These are phyloP conservation scores for Colletotrichum plurivorum DNA, from an alignment of 2,329 filamentous ascomycete species.

Conservation along the genomic window DNA sequence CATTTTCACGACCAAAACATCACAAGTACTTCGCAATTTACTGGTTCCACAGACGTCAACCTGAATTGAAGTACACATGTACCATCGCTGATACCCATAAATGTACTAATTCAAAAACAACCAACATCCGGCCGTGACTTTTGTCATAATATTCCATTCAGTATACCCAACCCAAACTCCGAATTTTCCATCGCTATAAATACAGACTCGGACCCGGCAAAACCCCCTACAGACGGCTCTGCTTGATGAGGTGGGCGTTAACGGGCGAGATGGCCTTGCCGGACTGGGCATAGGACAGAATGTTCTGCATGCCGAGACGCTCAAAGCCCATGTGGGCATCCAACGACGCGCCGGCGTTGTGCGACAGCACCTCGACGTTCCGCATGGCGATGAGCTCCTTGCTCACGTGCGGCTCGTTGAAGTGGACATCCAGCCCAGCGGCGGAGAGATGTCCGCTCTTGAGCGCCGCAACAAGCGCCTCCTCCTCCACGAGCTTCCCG, in stretches of 20 bases:
- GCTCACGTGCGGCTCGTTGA: conserved; percentile 70
- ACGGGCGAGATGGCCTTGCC: conserved; percentile 34
- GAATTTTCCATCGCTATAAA: conserved; percentile 5
- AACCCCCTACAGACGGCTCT: conserved; percentile 25
- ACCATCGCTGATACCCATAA: too few species aligned
- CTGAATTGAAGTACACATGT: too few species aligned
- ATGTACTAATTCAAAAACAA: too few species aligned
- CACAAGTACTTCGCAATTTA: too few species aligned
- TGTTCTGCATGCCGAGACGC: conserved; percentile 36
- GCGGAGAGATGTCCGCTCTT: conserved; percentile 74
- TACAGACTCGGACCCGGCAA: neutral
- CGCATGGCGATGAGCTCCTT: conserved; percentile 36
- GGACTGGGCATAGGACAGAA: conserved; percentile 22
- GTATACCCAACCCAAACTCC: conserved; percentile 17
- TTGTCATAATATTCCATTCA: neutral
- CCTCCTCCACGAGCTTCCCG: conserved; percentile 81
- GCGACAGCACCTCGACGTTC: conserved; percentile 36
- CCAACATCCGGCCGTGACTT: neutral
- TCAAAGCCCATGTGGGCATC: conserved; percentile 37
- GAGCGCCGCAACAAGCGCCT: conserved; percentile 76
- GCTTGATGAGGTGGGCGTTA: conserved; percentile 35
- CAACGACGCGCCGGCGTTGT: conserved; percentile 36
- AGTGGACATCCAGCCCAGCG: conserved; percentile 78
- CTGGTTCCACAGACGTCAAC: too few species aligned
- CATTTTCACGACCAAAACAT: too few species aligned